Conservation (phyloP, 2,329 filamentous ascomycete genomes). For the Paecilomyces niveus region DNA sequence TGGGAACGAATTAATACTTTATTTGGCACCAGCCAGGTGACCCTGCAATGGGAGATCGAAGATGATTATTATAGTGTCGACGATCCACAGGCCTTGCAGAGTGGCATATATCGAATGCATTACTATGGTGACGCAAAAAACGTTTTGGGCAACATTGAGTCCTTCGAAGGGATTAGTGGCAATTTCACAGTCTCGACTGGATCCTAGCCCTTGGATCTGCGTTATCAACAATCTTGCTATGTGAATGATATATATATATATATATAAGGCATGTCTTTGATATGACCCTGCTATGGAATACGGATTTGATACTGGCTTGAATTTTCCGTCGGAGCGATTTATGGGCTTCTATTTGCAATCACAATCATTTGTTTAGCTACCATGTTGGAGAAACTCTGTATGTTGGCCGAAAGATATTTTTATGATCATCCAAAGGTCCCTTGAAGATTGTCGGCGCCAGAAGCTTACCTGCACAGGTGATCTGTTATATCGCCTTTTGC, state of each 20-base stretch:
- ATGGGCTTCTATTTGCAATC: neutral
- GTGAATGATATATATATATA: neutral
- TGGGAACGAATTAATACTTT: conserved; percentile 69
- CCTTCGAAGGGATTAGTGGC: conserved; percentile 63
- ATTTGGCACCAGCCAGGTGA: conserved; percentile 70
- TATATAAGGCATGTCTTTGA: neutral
- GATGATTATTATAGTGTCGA: conserved; percentile 40
- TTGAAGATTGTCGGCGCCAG: too few species aligned
- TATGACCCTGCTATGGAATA: neutral
- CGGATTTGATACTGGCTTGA: neutral
- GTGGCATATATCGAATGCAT: conserved; percentile 67
- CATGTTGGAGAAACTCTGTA: neutral
- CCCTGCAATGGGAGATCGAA: conserved; percentile 72
- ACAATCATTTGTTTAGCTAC: neutral
- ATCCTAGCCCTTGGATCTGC: neutral
- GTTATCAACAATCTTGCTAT: neutral
- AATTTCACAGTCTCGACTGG: conserved; percentile 27
- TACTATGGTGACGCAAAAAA: conserved; percentile 82
- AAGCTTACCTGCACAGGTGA: too few species aligned
- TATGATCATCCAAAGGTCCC: neutral
- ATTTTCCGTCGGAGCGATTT: neutral
- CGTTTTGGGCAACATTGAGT: conserved; percentile 51
- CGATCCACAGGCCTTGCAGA: conserved; percentile 24
- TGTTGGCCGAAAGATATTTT: neutral
- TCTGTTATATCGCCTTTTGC: too few species aligned